Conservation (phyloP, 2,329 filamentous ascomycete genomes). For the Gnomoniopsis sp. region DNA sequence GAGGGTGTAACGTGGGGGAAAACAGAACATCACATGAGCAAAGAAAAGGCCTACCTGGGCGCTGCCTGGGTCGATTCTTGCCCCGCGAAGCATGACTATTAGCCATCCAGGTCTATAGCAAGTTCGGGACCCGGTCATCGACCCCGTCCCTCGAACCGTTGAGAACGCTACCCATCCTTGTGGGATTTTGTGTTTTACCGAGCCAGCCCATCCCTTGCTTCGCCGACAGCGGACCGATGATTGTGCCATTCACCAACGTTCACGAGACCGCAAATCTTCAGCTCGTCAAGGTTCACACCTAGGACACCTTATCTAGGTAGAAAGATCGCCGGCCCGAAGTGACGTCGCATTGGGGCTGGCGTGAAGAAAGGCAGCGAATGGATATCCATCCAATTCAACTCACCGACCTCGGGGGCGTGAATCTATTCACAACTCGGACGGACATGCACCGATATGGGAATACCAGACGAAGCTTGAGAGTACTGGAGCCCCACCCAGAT, state of each 20-base stretch:
- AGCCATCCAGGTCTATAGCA: background rate
- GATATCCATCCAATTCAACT: constrained; percentile 7
- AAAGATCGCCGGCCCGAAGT: background rate
- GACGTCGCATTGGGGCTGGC: background rate
- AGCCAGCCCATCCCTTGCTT: constrained; percentile 2
- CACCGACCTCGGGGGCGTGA: background rate
- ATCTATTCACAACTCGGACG: background rate
- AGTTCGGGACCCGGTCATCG: background rate
- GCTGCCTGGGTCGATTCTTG: too few relatives aligned
- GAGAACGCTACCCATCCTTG: background rate
- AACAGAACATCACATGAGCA: background rate
- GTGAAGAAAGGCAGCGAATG: constrained; percentile 8
- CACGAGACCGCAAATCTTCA: constrained; percentile 12
- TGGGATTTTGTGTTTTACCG: background rate
- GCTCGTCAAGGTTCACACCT: constrained; percentile 12
- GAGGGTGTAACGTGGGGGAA: background rate
- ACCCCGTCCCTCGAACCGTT: background rate
- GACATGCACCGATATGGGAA: background rate
- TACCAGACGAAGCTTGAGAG: background rate
- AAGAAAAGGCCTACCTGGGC: background rate
- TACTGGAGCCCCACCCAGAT: background rate
- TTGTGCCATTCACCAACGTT: background rate
- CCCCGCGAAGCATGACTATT: background rate
- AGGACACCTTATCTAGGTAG: background rate
- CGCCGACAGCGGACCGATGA: background rate